phyloP scores from a whole-genome alignment of 1,284 basidiomycete genomes.

The Sparassis latifolia region DNA sequence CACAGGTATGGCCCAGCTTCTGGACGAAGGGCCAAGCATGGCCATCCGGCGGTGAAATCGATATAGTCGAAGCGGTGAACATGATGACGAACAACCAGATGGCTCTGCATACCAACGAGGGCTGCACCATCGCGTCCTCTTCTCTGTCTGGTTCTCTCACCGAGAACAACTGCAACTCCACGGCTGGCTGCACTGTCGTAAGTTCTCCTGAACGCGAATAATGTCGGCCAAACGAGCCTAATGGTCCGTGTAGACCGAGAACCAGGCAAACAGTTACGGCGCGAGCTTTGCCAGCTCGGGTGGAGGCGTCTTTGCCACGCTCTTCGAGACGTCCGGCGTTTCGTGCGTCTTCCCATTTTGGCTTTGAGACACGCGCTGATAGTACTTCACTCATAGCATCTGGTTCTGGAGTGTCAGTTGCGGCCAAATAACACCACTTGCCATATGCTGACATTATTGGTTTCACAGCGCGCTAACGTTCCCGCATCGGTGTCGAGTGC shows the following conservation, averaged over 20 bases:
- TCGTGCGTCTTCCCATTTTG: slow-evolving; percentile 12
- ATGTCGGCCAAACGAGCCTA: neutral
- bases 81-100: slow-evolving; percentile 39
- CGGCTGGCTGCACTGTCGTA: slow-evolving; percentile 47
- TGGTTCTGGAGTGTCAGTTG: slow-evolving; percentile 57
- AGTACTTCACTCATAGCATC: slow-evolving; percentile 31
- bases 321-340: slow-evolving; percentile 47
- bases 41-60: slow-evolving; percentile 53
- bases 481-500: slow-evolving; percentile 16
- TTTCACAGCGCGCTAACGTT: slow-evolving; percentile 33
- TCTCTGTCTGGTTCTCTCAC: slow-evolving; percentile 32
- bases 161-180: slow-evolving; percentile 34
- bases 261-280: slow-evolving; percentile 44
- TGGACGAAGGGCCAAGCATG: slow-evolving; percentile 50
- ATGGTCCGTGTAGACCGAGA: slow-evolving; percentile 27
- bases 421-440: too few species aligned
- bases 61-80: slow-evolving; percentile 44
- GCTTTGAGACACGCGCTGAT: slow-evolving; percentile 2
- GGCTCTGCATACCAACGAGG: slow-evolving; percentile 39
- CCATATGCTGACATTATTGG: slow-evolving; percentile 1
- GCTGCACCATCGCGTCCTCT: slow-evolving; percentile 26
- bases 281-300: slow-evolving; percentile 47
- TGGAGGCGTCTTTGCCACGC: slow-evolving; percentile 59
- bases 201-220: too few species aligned
- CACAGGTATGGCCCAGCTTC: slow-evolving; percentile 43